Conservation (phyloP, 192 early-diverging fungal genomes). For the Entomortierella beljakovae region DNA sequence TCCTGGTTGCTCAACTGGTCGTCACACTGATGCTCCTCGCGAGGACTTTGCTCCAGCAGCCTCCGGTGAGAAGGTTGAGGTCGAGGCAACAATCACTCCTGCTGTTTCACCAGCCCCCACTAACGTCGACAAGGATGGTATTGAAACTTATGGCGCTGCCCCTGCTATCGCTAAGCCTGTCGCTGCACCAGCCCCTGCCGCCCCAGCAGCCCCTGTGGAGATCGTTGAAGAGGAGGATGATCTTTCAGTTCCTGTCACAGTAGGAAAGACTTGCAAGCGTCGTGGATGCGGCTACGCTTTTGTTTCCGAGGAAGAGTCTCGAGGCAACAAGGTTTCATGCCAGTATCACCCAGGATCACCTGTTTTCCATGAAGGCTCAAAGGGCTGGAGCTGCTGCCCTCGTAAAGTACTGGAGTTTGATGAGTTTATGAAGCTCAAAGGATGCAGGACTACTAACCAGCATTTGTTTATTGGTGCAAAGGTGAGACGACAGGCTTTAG, state of each 20-base stretch:
- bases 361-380: conserved; percentile 98
- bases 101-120: conserved; percentile 30
- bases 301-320: conserved; percentile 67
- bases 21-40: conserved; percentile 64
- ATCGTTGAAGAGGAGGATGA: conserved; percentile 84
- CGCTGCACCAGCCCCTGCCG: conserved; percentile 20
- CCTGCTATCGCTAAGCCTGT: background rate
- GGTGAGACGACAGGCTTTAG: conserved; percentile 7
- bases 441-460: conserved; percentile 84
- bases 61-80: conserved; percentile 31
- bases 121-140: conserved; percentile 33
- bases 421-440: conserved; percentile 95
- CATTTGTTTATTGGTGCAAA: conserved; percentile 88
- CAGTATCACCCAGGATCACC: conserved; percentile 90
- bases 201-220: conserved; percentile 51
- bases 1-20: conserved; percentile 84
- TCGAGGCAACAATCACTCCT: conserved; percentile 25
- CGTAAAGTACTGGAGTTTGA: conserved; percentile 98
- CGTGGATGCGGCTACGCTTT: conserved; percentile 79
- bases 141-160: conserved; percentile 28
- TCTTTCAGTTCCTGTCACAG: conserved; percentile 71
- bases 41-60: conserved; percentile 44
- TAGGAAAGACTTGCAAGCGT: conserved; percentile 87
- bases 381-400: conserved; percentile 97
- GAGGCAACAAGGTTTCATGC: conserved; percentile 71